These are phyloP conservation scores for Phialocephala sp. DNA, from an alignment of 2,329 filamentous ascomycete species.

Conservation along the genomic window DNA sequence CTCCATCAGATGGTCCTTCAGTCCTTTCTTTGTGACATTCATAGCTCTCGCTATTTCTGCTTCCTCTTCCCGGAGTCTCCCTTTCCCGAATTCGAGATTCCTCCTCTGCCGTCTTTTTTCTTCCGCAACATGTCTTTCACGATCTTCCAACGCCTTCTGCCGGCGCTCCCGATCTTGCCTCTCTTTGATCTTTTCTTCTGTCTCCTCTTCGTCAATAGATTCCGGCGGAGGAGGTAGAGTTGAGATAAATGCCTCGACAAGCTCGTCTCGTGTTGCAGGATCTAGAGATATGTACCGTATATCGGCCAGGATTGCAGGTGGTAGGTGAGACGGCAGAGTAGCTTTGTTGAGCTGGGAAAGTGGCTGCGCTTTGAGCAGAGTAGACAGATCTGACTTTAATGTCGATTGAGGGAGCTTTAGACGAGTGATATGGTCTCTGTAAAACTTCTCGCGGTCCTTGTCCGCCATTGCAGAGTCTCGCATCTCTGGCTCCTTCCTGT, in stretches of 20 bases:
- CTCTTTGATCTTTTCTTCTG: constrained; percentile 57
- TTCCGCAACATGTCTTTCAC: constrained; percentile 66
- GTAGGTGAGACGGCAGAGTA: constrained; percentile 62
- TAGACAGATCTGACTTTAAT: constrained; percentile 72
- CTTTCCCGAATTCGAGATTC: constrained; percentile 65
- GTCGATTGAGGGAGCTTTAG: constrained; percentile 69
- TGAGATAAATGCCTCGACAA: constrained; percentile 71
- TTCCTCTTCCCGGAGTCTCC: constrained; percentile 68
- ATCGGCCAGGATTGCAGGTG: constrained; percentile 67
- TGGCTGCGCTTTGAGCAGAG: constrained; percentile 67
- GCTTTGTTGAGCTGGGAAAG: constrained; percentile 62
- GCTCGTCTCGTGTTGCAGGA: constrained; percentile 61
- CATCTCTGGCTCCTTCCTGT: constrained; percentile 81
- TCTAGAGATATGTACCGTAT: constrained; percentile 73
- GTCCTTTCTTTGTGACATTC: constrained; percentile 68
- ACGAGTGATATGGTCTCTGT: constrained; percentile 74
- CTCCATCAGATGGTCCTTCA: constrained; percentile 63
- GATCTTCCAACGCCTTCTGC: constrained; percentile 70
- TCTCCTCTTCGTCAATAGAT: constrained; percentile 51
- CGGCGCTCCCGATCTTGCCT: constrained; percentile 60
- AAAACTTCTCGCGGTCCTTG: constrained; percentile 80
- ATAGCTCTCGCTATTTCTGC: constrained; percentile 71
- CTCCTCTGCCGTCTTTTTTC: constrained; percentile 65
- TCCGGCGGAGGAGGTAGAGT: constrained; percentile 65
- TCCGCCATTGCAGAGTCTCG: constrained; percentile 73